Evolutionary conservation across 2,329 filamentous ascomycete genomes (phyloP), one percentile per base, ranked within the genome.

Genomic region (Alternaria ethzedia): DNA sequence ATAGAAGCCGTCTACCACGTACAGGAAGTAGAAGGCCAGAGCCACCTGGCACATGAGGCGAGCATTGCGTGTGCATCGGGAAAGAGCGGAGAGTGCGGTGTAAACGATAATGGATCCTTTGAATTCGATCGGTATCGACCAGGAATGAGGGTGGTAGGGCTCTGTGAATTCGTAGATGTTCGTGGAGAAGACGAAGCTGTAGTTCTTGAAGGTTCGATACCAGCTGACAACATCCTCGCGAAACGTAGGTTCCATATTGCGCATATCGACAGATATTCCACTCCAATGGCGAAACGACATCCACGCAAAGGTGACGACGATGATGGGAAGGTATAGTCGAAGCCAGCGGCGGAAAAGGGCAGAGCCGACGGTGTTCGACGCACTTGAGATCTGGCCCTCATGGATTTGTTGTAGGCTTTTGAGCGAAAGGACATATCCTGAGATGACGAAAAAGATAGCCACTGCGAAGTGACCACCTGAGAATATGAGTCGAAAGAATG

Each of bases 11-110:
- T 92, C 90, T 4, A 84, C 85, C 55, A 91, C 84, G 75, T 90
- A 91, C 73, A 92, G 81, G 72, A 90, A 91, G 78, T 92, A 92
- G 66, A 83, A 81, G 20, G 88, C 83, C 11, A 92, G 80, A 1
- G 74, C 84, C 1, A 82, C 50, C 69, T 88, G 79, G 71, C 85
- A 86, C 75, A 81, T 82, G 0, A 91, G 81, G 13, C 90, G 85
- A 4, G 86, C 84, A 58, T 83, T 86, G 23, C 79, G 81, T 0
- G 85, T 85, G 61, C 84, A 86, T 56, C 86, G 82, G 1, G 88
- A 86, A 11, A 91, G 82, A 0, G 89, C 86, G 20, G 88, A 73
- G 6, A 87, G 76, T 0, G 85, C 75, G 0, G 85, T 87, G 74
- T 89, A 92, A 57, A 90, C 79, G 65, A 89, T 80, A 57, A 92